These are phyloP conservation scores for Phaeoacremonium minimum DNA, from an alignment of 2,329 filamentous ascomycete species.

Conservation along the genomic window DNA sequence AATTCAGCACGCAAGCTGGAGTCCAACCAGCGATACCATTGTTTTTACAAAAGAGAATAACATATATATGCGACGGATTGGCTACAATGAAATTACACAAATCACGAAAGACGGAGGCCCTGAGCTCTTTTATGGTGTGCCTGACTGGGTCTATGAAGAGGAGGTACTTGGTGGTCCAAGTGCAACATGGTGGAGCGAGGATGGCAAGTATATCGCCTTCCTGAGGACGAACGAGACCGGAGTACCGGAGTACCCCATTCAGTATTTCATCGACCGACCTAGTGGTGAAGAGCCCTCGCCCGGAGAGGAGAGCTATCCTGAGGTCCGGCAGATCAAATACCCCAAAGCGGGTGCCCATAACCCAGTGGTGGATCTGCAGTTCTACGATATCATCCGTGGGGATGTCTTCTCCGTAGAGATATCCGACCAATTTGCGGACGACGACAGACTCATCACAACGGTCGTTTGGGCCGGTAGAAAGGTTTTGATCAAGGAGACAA, in stretches of 20 bases:
- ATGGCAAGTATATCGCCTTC: slow-evolving; percentile 87
- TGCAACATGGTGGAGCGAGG: slow-evolving; percentile 92
- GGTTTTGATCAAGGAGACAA: slow-evolving; percentile 86
- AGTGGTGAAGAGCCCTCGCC: slow-evolving; percentile 64
- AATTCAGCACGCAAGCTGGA: slow-evolving; percentile 86
- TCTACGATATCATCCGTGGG: slow-evolving; percentile 76
- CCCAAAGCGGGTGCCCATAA: slow-evolving; percentile 94
- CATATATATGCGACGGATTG: slow-evolving; percentile 69
- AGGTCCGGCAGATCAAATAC: slow-evolving; percentile 90
- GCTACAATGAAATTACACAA: slow-evolving; percentile 54
- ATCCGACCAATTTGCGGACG: slow-evolving; percentile 70
- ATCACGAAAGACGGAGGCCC: slow-evolving; percentile 85
- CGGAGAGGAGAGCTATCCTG: slow-evolving; percentile 85
- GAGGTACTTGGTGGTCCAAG: slow-evolving; percentile 77
- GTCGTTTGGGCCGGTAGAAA: slow-evolving; percentile 86
- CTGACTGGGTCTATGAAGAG: slow-evolving; percentile 93
- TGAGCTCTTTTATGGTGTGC: slow-evolving; percentile 90
- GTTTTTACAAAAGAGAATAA: slow-evolving; percentile 93
- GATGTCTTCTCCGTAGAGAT: slow-evolving; percentile 79
- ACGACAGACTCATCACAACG: slow-evolving; percentile 87
- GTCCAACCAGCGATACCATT: slow-evolving; percentile 77
- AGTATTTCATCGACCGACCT: slow-evolving; percentile 87
- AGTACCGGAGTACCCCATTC: slow-evolving; percentile 86
- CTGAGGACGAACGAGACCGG: slow-evolving; percentile 88
- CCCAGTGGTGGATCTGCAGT: slow-evolving; percentile 79